These are phyloP conservation scores for Globisporangium splendens DNA, from an alignment of 352 stramenopile species.

Conservation along the genomic window DNA sequence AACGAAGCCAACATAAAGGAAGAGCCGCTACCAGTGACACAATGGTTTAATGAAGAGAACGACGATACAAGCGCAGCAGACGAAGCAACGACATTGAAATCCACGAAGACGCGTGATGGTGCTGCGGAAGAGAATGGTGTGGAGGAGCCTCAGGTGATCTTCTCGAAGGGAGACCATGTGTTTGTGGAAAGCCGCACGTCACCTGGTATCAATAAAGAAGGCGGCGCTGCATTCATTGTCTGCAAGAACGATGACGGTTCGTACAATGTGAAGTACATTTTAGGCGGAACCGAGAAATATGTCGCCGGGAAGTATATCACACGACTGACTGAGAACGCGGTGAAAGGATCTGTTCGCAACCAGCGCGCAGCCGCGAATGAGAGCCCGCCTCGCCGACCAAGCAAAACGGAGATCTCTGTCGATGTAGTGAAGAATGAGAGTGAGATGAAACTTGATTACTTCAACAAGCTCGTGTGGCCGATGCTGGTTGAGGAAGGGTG, in stretches of 20 bases:
- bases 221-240: conserved; percentile 52
- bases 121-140: background rate
- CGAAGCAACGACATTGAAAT: background rate
- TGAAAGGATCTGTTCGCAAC: conserved; percentile 78
- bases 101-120: background rate
- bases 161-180: conserved; percentile 55
- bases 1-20: conserved; percentile 23
- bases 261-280: conserved; percentile 84
- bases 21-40: conserved; percentile 17
- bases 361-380: conserved; percentile 15
- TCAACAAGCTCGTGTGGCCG: conserved; percentile 78
- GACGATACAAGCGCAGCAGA: background rate
- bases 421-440: conserved; percentile 18
- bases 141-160: conserved; percentile 19
- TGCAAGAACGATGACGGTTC: conserved; percentile 56
- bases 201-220: conserved; percentile 78
- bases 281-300: conserved; percentile 72
- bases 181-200: conserved; percentile 73
- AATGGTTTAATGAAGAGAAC: conserved; percentile 35
- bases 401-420: background rate
- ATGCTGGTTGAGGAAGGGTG: conserved; percentile 73
- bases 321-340: conserved; percentile 61
- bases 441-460: conserved; percentile 54
- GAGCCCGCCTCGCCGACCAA: conserved; percentile 3
- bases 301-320: conserved; percentile 59